A percentile compares a stretch with the other conserved stretches of the same genome.
phyloP scores from a whole-genome alignment of 164 flowering plant species.

The Warburgia ugandensis region DNA sequence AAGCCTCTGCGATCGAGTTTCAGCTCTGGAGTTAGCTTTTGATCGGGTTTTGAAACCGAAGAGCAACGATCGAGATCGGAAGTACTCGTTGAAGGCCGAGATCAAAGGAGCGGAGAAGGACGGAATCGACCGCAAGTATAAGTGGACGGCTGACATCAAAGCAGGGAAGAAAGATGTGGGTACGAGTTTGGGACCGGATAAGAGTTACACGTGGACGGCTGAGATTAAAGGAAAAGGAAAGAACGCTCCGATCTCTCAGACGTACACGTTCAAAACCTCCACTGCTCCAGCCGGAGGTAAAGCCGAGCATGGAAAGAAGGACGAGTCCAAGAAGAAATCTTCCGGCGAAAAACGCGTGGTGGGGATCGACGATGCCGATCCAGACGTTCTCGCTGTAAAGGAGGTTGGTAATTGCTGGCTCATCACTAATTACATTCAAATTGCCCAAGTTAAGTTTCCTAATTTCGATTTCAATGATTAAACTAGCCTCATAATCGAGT shows the following conservation, averaged over 20 bases:
- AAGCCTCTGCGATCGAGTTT: slow-evolving; percentile 42
- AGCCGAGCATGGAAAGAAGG: slow-evolving; percentile 19
- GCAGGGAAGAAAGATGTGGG: slow-evolving; percentile 22
- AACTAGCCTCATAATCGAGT: too few relatives aligned
- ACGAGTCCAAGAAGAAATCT: slow-evolving; percentile 24
- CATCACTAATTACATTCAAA: too few relatives aligned
- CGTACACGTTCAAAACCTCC: slow-evolving; percentile 48
- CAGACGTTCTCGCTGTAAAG: slow-evolving; percentile 45
- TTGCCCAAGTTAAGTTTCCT: too few relatives aligned
- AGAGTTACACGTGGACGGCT: slow-evolving; percentile 62
- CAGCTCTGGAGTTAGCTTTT: slow-evolving; percentile 42
- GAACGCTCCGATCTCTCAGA: slow-evolving; percentile 29
- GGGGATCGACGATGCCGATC: slow-evolving; percentile 68
- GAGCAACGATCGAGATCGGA: slow-evolving; percentile 13
- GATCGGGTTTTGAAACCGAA: slow-evolving; percentile 18
- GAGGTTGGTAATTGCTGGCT: slow-evolving; percentile 31
- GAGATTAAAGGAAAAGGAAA: slow-evolving; percentile 52
- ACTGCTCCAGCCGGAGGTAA: slow-evolving; percentile 19
- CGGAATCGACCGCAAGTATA: slow-evolving; percentile 57
- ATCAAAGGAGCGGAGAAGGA: slow-evolving; percentile 26
- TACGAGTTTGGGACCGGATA: slow-evolving; percentile 25
- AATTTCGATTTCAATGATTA: too few relatives aligned
- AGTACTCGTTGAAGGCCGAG: slow-evolving; percentile 18
- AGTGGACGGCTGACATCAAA: slow-evolving; percentile 54
- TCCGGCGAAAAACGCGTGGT: too few relatives aligned